phyloP scores from a whole-genome alignment of 176 grass and related monocot species.

The Luzula sylvatica region DNA sequence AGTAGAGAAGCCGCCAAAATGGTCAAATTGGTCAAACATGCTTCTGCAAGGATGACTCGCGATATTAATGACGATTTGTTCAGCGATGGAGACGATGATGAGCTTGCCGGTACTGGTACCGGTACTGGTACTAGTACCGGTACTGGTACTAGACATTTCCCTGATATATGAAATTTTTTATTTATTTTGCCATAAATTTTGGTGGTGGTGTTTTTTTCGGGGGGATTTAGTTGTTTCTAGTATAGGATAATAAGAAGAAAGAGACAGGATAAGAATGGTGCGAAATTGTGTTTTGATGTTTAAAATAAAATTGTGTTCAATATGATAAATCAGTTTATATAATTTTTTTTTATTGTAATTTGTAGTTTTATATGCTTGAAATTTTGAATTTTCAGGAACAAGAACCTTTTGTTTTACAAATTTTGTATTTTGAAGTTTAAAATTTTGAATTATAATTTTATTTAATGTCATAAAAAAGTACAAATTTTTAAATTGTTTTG shows the following conservation, averaged over 20 bases:
- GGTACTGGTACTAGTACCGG: too few relatives aligned
- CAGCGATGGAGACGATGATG: conserved; percentile 49
- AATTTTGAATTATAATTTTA: too few relatives aligned
- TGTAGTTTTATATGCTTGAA: too few relatives aligned
- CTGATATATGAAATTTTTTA: not conserved
- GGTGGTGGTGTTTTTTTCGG: not conserved
- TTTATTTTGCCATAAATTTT: not conserved
- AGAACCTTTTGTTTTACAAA: too few relatives aligned
- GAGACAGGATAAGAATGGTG: not conserved
- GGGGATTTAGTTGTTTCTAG: not conserved
- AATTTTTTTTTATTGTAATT: too few relatives aligned
- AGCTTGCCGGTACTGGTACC: conserved; percentile 19
- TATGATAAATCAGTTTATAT: too few relatives aligned
- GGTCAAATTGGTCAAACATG: conserved; percentile 50
- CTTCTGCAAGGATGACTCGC: conserved; percentile 63
- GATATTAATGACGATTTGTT: conserved; percentile 42
- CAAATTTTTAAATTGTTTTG: not conserved
- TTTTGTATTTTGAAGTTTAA: too few relatives aligned
- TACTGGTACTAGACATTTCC: too few relatives aligned
- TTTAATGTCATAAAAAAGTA: not conserved
- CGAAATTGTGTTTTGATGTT: too few relatives aligned
- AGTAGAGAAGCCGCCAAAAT: conserved; percentile 70
- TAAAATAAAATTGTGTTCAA: too few relatives aligned
- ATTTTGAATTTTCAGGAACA: too few relatives aligned
- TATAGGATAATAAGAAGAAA: conserved; percentile 7